These are phyloP conservation scores for Phyllosticta capitalensis DNA, from an alignment of 2,329 filamentous ascomycete species.

Conservation along the genomic window DNA sequence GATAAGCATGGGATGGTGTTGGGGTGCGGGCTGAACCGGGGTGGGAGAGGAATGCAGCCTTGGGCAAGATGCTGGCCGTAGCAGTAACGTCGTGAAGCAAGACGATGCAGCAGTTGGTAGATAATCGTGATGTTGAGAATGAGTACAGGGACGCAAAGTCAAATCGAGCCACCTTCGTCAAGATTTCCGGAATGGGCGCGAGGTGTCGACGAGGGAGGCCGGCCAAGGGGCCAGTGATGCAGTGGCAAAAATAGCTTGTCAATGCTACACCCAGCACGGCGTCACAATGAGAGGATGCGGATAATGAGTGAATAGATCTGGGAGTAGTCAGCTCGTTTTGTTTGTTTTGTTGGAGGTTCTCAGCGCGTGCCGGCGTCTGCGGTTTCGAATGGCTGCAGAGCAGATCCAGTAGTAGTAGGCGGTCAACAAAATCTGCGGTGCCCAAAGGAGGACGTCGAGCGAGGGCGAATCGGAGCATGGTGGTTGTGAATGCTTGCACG, in stretches of 20 bases:
- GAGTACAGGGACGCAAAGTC: background rate
- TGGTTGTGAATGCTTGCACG: background rate
- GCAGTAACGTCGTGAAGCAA: background rate
- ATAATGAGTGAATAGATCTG: no score
- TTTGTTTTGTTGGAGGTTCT: background rate
- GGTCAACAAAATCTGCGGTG: background rate
- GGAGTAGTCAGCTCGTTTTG: slow-evolving; percentile 2
- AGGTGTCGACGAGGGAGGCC: background rate
- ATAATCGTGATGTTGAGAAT: background rate
- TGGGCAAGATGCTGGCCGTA: background rate
- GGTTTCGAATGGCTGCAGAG: no score
- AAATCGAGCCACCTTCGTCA: background rate
- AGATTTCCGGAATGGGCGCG: background rate
- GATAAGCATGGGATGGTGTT: slow-evolving; percentile 4
- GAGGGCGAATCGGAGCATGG: background rate
- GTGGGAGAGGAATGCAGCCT: background rate
- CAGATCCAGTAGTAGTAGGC: background rate
- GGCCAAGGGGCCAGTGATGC: slow-evolving; percentile 1
- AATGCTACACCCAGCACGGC: background rate
- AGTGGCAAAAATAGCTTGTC: slow-evolving; percentile 9
- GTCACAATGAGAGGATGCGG: background rate
- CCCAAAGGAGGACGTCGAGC: background rate
- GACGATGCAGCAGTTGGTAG: background rate
- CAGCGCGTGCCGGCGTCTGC: background rate
- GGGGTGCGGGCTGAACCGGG: background rate